Base-by-base conservation (phyloP, 2,329 filamentous ascomycete species). In the Trichoderma atroviride region DNA sequence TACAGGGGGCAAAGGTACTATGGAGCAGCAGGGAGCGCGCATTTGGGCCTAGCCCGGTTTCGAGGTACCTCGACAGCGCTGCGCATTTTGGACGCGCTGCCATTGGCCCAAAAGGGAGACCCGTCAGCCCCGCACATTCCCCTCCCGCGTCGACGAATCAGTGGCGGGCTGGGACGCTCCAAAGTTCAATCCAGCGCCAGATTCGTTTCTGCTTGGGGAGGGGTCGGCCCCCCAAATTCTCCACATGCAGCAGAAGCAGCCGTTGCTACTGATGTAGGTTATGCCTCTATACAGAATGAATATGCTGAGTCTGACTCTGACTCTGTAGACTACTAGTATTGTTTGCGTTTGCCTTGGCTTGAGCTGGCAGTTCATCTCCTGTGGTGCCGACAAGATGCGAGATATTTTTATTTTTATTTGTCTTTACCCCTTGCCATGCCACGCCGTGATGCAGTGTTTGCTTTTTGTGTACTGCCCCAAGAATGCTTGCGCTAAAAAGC, bases 141-240 rank as follows among this genome's bases (percentile, higher is more conserved):
- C 56, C 53, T 52, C 60, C 22, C 31, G 64, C 29, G 67, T 53
- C 52, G 67, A 43, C 64, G 64, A 68, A 68, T 60, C 56, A 56
- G 31, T 11, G 64, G 43, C 33, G 22, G 43, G 56, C 56, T 40
- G 33, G 56, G 56, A 52, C 56, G 56, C 64, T 68, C 66, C 66
- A 64, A 43, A 29, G 66, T 35, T 35, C 66, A 60, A 64, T 59
- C 66, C 56, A 55, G 66, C 58, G 27, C 66, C 59, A 64, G 66
- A 63, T 64, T 64, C 66, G 59, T 29, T 27, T 37, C 40, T 43
- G 33, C 19, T 43, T 43, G 40, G 47, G 29, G 27, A 64, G 29
- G 53, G 33, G 27, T 22, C 56, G 56, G 19, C 9, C 29, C 60
- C 59, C 16, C 60, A 22, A 50, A 50, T 63, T 63, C 67, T 58